A percentile compares a stretch with the other conserved stretches of the same genome.
Conservation (phyloP, 345 rosid genomes). For the Geranium brycei region DNA sequence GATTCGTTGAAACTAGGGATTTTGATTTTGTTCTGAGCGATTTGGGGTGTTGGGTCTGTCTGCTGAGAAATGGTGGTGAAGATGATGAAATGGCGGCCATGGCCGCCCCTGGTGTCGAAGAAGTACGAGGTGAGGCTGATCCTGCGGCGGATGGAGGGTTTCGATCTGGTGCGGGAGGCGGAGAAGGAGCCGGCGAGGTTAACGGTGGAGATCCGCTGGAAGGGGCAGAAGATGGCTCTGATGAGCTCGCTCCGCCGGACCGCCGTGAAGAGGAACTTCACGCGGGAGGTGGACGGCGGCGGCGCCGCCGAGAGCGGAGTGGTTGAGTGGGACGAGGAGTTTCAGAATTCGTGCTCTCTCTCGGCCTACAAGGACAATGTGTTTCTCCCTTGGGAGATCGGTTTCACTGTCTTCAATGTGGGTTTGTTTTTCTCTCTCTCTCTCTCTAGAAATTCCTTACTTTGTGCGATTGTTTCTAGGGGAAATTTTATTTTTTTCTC, state of each 20-base stretch:
- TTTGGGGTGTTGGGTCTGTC: not conserved
- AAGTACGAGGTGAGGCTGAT: conserved; percentile 31
- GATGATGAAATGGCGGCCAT: conserved; percentile 43
- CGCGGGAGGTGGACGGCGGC: conserved; percentile 19
- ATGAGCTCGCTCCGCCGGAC: conserved; percentile 22
- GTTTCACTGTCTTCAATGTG: conserved; percentile 32
- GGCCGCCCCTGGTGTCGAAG: conserved; percentile 28
- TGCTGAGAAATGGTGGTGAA: conserved; percentile 28
- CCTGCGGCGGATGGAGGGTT: conserved; percentile 29
- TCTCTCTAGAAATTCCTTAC: not conserved
- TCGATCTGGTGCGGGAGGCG: conserved; percentile 18
- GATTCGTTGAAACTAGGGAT: not conserved
- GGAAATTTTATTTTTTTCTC: not conserved
- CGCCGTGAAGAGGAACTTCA: conserved; percentile 32
- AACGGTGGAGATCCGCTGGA: conserved; percentile 37
- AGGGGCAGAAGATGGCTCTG: conserved; percentile 24
- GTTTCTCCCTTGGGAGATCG: conserved; percentile 36
- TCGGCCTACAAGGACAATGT: conserved; percentile 23
- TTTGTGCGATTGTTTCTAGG: not conserved
- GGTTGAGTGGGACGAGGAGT: conserved; percentile 36
- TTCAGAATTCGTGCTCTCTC: conserved; percentile 21
- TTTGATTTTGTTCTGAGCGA: not conserved
- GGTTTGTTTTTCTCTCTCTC: conserved; percentile 3
- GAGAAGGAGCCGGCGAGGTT: conserved; percentile 10
- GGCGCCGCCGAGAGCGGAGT: conserved; percentile 11